These are phyloP conservation scores for Ephemerocybe angulata DNA, from an alignment of 768 basidiomycete genomes.

Conservation along the genomic window DNA sequence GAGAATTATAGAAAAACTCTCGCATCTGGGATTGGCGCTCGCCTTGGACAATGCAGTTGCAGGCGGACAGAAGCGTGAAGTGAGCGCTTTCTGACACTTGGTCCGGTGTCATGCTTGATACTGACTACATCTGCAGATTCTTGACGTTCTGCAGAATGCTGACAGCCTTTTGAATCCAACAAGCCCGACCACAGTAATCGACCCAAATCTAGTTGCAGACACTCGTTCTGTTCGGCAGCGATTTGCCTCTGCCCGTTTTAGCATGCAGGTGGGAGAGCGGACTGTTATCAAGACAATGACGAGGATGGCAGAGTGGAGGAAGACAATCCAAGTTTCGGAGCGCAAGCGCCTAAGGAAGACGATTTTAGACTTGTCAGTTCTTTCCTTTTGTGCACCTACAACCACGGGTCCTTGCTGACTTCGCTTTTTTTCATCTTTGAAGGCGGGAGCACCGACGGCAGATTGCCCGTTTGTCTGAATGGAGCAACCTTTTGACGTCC, in stretches of 20 bases:
- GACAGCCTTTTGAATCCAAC: constrained; percentile 50
- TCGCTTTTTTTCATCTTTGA: constrained; percentile 4
- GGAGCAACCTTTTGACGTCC: constrained; percentile 57
- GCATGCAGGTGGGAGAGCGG: constrained; percentile 60
- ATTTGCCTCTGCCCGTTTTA: constrained; percentile 54
- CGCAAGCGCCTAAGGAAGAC: constrained; percentile 68
- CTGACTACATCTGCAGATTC: constrained; percentile 34
- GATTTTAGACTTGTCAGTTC: constrained; percentile 65
- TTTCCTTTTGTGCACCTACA: neutral
- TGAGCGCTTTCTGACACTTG: constrained; percentile 30
- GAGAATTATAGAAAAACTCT: constrained; percentile 67
- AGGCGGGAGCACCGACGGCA: constrained; percentile 80
- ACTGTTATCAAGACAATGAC: constrained; percentile 58
- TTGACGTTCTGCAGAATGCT: constrained; percentile 54
- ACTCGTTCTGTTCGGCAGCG: constrained; percentile 51
- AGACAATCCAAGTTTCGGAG: constrained; percentile 64
- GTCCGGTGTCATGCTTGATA: neutral
- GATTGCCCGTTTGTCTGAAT: constrained; percentile 55
- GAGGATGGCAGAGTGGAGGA: constrained; percentile 71
- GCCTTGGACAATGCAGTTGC: constrained; percentile 62
- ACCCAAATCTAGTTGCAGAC: constrained; percentile 49
- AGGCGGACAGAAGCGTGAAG: constrained; percentile 70
- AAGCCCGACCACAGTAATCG: constrained; percentile 46
- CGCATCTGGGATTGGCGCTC: constrained; percentile 64
- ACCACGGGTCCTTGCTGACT: neutral